phyloP scores from a whole-genome alignment of 2,329 filamentous ascomycete species.

The Tympanopsis confertula region DNA sequence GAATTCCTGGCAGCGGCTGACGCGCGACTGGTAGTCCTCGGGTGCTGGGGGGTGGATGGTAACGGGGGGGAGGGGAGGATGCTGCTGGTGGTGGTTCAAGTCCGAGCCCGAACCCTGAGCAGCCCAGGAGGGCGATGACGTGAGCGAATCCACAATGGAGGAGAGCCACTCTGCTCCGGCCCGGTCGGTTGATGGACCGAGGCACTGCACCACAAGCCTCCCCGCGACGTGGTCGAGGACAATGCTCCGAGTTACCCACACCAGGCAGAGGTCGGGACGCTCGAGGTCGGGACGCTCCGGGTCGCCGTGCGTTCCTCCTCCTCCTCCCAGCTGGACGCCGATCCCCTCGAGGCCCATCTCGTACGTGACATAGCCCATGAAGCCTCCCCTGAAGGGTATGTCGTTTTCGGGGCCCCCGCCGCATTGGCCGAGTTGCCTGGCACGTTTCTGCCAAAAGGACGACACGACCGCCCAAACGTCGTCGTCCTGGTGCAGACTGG shows the following conservation, averaged over 20 bases:
- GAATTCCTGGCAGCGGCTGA: conserved; percentile 57
- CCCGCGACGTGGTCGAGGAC: conserved; percentile 62
- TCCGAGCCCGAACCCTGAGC: conserved; percentile 14
- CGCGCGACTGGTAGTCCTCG: conserved; percentile 50
- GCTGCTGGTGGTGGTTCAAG: neutral
- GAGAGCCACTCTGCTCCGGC: conserved; percentile 31
- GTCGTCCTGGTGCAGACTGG: neutral
- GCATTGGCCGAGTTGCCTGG: conserved; percentile 7
- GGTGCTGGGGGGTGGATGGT: conserved; percentile 27
- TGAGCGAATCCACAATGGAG: conserved; percentile 10
- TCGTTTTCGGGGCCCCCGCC: conserved; percentile 10
- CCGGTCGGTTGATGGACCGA: conserved; percentile 26
- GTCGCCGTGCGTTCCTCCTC: conserved; percentile 5
- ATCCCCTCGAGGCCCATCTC: conserved; percentile 64
- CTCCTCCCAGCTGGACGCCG: conserved; percentile 19
- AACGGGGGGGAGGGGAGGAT: conserved; percentile 4
- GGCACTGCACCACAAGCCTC: conserved; percentile 54
- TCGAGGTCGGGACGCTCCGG: conserved; percentile 20
- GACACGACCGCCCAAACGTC: neutral
- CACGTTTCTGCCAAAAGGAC: conserved; percentile 12
- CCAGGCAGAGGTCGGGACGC: conserved; percentile 62
- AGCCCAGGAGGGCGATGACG: conserved; percentile 1
- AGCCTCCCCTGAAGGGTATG: conserved; percentile 66
- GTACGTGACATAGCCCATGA: conserved; percentile 77
- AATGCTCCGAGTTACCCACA: conserved; percentile 67